Percentiles rank a stretch among this genome's conserved stretches.
These are phyloP conservation scores for Hirschfeldia incana DNA, from an alignment of 345 rosid genomes.

Conservation along the genomic window DNA sequence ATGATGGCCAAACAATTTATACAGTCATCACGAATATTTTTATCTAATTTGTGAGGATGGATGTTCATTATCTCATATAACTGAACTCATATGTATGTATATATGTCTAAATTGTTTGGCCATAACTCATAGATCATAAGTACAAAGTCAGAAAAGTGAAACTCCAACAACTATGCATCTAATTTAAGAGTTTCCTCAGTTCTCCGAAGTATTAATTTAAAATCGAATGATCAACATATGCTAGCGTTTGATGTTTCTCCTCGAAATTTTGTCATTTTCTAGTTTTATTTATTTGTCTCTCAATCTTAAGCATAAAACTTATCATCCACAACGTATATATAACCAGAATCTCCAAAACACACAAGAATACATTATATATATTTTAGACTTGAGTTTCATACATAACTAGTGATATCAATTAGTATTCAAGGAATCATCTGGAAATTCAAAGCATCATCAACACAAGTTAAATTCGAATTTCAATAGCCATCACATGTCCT, in stretches of 20 bases:
- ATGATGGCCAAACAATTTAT: constrained; percentile 11
- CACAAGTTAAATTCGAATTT: not conserved
- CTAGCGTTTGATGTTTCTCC: not conserved
- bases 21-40: not conserved
- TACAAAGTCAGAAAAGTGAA: constrained; percentile 16
- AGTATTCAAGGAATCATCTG: not conserved
- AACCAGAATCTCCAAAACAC: no score
- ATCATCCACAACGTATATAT: not conserved
- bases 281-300: not conserved
- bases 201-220: not conserved
- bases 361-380: no score
- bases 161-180: constrained; percentile 23
- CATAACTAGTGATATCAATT: no score
- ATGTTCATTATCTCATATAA: not conserved
- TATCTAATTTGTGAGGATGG: not conserved
- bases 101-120: not conserved
- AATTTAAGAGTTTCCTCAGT: constrained; percentile 5
- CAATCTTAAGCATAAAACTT: not conserved
- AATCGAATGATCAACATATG: not conserved
- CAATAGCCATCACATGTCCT: not conserved
- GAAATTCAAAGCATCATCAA: not conserved
- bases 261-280: not conserved
- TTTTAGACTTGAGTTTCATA: no score
- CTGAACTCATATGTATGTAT: no score
- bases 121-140: constrained; percentile 4